Evolutionary conservation across 2,329 filamentous ascomycete genomes (phyloP).

Genomic region (Hortaea werneckii): DNA sequence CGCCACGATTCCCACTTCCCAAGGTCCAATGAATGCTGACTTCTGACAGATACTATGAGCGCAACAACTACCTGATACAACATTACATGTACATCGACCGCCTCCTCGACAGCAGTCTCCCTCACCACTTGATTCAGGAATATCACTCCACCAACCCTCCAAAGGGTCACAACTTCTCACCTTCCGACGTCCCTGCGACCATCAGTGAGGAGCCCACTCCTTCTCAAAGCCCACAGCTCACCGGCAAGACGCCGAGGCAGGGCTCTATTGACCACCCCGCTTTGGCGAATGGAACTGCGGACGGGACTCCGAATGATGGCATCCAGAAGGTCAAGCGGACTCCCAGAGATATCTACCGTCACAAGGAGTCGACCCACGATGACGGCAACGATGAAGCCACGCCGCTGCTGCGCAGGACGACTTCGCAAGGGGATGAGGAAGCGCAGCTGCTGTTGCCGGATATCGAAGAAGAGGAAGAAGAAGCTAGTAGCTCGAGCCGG

Average conservation of each 20-base stretch:
- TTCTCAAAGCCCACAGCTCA: conserved; percentile 10
- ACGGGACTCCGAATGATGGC: conserved; percentile 10
- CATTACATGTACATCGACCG: conserved; percentile 91
- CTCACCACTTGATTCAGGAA: conserved; percentile 82
- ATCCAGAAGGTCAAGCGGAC: conserved; percentile 58
- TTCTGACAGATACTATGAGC: conserved; percentile 61
- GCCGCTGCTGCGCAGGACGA: conserved; percentile 46
- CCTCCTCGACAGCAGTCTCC: conserved; percentile 82
- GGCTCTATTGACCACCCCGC: not conserved
- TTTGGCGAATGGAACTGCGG: not conserved
- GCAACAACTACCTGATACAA: conserved; percentile 78
- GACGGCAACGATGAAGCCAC: conserved; percentile 44
- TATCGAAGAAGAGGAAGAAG: conserved; percentile 49
- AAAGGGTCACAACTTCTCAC: conserved; percentile 1
- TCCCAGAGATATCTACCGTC: conserved; percentile 75
- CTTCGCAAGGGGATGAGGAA: conserved; percentile 34
- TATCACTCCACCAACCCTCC: conserved; percentile 49
- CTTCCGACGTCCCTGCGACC: conserved; percentile 54
- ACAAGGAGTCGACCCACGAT: conserved; percentile 37
- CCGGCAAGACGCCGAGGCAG: not conserved
- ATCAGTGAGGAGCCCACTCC: conserved; percentile 58
- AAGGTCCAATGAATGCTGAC: not conserved
- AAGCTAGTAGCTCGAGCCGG: conserved; percentile 61
- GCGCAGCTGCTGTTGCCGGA: conserved; percentile 51
- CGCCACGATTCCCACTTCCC: too few relatives aligned